Evolutionary conservation across 1,284 basidiomycete genomes (phyloP), one percentile per base, ranked within the genome.

Genomic region (Stereum hirsutum): DNA sequence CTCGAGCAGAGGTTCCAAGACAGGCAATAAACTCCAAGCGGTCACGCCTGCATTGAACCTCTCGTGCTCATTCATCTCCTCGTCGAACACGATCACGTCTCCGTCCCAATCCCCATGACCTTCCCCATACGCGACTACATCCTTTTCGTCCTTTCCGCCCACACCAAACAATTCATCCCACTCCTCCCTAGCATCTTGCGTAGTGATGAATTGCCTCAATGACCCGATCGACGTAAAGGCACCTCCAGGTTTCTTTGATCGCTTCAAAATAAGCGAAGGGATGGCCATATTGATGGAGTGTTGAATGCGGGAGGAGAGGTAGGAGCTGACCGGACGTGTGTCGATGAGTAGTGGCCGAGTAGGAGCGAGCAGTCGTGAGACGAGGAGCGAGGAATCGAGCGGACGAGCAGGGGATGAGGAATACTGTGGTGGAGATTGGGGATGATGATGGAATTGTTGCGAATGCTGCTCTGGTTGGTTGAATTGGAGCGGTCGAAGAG

Each of bases 251-350:
- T 84, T 86, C 43, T 75, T 71, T 49, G 75, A 81, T n/a, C 89
- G 79, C 60, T 89, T 89, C 53, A 90, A 75, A 54, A 92, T 88
- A 54, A 92, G 75, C 20, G 86, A 83, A 0, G 89, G 89, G 43
- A 93, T 86, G 30, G 84, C 81, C 43, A 93, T 69, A 61, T 89
- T 89, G 48, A 89, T 75, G 55, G 82, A 83, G 50, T 77, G 65
- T 35, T 66, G 60, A 38, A 93, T 62, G 59, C 81, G 86, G 42
- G 68, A 72, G 1, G 73, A 63, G 26, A 79, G 65, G 60, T 80
- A 89, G 12, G 77, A 66, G 4, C 74, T 69, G 15, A 79, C 69
- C 2, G 84, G 77, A 2, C 89, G 78, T 26, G 84, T 87, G 63
- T 94, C 89, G 57, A 93, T 72, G 46, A 92, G 62, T 21, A 92